phyloP scores from a whole-genome alignment of 2,329 filamentous ascomycete species.

The Neobulgaria alba region DNA sequence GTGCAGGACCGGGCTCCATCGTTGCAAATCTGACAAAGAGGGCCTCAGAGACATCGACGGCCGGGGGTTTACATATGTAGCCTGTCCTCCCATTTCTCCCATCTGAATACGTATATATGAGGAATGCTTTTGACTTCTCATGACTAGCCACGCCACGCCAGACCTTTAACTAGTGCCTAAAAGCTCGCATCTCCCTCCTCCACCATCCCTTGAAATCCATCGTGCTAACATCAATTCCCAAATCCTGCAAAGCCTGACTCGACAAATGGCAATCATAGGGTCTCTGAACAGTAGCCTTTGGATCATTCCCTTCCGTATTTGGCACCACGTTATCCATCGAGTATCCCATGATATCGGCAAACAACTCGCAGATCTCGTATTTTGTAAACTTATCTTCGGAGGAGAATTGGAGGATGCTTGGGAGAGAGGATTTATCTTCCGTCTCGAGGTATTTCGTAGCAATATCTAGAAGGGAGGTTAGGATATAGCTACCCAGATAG shows the following conservation, averaged over 20 bases:
- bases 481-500: constrained; percentile 1
- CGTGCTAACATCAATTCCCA: constrained; percentile 68
- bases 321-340: constrained; percentile 59
- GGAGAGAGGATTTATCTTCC: constrained; percentile 44
- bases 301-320: constrained; percentile 64
- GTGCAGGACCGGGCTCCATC: too few species aligned
- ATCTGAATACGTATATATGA: too few species aligned
- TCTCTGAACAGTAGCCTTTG: constrained; percentile 61
- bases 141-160: too few species aligned
- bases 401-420: constrained; percentile 71
- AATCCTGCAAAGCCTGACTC: constrained; percentile 60
- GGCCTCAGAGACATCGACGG: too few species aligned
- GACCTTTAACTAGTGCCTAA: constrained; percentile 32
- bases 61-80: too few species aligned
- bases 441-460: constrained; percentile 56
- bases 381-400: constrained; percentile 84
- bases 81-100: too few species aligned
- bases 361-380: constrained; percentile 74
- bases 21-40: too few species aligned
- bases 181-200: constrained; percentile 54
- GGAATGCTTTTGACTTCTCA: too few species aligned
- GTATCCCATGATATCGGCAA: constrained; percentile 73
- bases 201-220: constrained; percentile 77
- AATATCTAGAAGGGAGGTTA: constrained; percentile 44
- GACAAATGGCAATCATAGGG: constrained; percentile 86